Conservation (phyloP, 768 basidiomycete genomes). For the Xerocomellus intermedius region DNA sequence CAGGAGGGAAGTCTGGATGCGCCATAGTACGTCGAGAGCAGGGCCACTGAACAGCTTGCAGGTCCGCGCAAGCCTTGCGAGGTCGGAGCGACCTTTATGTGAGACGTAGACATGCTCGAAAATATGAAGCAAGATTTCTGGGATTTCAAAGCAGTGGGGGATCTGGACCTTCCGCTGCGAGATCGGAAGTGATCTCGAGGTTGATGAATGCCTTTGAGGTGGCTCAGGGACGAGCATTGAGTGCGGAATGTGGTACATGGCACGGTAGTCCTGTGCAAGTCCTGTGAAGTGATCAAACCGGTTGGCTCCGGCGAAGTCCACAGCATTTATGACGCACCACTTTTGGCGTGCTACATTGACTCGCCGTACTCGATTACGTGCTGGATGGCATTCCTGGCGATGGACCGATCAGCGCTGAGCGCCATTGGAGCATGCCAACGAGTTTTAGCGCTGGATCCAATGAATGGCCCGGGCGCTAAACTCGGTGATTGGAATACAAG, state of each 20-base stretch:
- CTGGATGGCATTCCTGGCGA: background rate
- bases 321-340: background rate
- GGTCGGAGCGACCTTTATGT: constrained; percentile 6
- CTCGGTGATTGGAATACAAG: constrained; percentile 9
- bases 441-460: constrained; percentile 2
- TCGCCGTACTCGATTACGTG: background rate
- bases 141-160: constrained; percentile 17
- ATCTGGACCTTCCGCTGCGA: background rate
- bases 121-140: constrained; percentile 15
- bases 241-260: constrained; percentile 1
- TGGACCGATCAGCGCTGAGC: background rate
- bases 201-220: background rate
- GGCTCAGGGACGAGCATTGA: background rate
- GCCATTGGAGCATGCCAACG: background rate
- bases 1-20: constrained; percentile 17
- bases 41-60: constrained; percentile 18
- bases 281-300: background rate
- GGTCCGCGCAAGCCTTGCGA: constrained; percentile 13
- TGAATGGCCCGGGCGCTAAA: constrained; percentile 9
- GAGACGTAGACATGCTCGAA: constrained; percentile 17
- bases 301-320: background rate
- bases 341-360: background rate
- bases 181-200: background rate
- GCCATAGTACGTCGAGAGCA: constrained; percentile 25
- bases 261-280: background rate